A percentile compares a stretch with the other conserved stretches of the same genome.
phyloP scores from a whole-genome alignment of 2,329 filamentous ascomycete species.

The Aspergillus carbonarius region DNA sequence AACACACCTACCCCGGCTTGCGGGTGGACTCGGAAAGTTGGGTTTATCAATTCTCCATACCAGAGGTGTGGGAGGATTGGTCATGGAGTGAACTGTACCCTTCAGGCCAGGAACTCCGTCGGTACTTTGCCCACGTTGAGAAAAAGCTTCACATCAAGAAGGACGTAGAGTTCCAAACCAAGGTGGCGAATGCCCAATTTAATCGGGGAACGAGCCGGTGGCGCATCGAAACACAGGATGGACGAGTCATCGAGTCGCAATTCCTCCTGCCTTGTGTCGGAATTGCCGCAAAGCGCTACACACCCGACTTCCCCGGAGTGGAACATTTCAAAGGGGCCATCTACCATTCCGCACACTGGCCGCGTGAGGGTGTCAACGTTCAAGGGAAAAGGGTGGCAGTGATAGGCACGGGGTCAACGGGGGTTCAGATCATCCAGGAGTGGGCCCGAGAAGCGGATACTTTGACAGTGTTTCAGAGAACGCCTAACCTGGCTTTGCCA shows the following conservation, averaged over 20 bases:
- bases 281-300: conserved; percentile 45
- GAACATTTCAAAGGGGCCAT: conserved; percentile 51
- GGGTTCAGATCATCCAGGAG: conserved; percentile 58
- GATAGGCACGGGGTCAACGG: conserved; percentile 57
- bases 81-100: conserved; percentile 39
- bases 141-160: conserved; percentile 44
- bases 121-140: conserved; percentile 51
- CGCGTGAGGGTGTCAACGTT: conserved; percentile 46
- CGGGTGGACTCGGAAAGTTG: conserved; percentile 6
- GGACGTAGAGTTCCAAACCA: conserved; percentile 46
- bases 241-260: conserved; percentile 36
- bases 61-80: conserved; percentile 48
- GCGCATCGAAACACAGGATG: conserved; percentile 46
- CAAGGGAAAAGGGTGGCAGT: conserved; percentile 51
- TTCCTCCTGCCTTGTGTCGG: conserved; percentile 50
- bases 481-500: conserved; percentile 63
- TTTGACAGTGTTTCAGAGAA: conserved; percentile 59
- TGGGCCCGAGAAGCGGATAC: conserved; percentile 54
- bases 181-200: conserved; percentile 44
- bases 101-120: conserved; percentile 37
- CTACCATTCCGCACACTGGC: conserved; percentile 58
- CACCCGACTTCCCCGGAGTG: conserved; percentile 41
- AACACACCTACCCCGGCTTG: conserved; percentile 10
- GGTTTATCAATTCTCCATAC: conserved; percentile 31
- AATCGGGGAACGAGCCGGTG: conserved; percentile 40